Evolutionary conservation across 352 stramenopile genomes (phyloP).

Genomic region (Phytophthora tubulina): DNA sequence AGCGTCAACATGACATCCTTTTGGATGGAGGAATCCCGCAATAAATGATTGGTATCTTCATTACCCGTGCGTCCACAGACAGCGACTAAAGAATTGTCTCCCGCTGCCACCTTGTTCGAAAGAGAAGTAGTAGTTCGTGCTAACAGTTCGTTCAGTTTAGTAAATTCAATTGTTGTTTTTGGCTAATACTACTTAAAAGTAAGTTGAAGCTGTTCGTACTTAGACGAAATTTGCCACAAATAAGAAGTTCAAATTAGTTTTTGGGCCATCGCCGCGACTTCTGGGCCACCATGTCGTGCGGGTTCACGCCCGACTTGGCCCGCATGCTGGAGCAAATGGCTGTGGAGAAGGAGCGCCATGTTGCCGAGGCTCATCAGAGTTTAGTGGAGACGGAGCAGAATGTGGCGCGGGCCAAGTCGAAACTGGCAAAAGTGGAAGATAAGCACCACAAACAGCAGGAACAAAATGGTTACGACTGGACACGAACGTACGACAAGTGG

Average conservation of each 20-base stretch:
- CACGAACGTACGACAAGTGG: conserved; percentile 81
- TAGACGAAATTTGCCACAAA: conserved; percentile 2
- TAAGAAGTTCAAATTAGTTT: too few relatives aligned
- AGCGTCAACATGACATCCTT: conserved; percentile 71
- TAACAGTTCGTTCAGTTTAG: conserved; percentile 23
- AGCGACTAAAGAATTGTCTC: conserved; percentile 13
- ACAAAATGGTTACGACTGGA: conserved; percentile 75
- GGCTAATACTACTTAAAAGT: background rate
- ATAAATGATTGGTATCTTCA: background rate
- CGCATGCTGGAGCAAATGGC: conserved; percentile 75
- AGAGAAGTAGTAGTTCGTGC: background rate
- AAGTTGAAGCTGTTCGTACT: conserved; percentile 23
- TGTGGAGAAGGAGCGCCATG: conserved; percentile 66
- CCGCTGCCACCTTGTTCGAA: background rate
- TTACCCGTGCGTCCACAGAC: background rate
- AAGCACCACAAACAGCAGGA: conserved; percentile 29
- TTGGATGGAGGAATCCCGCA: conserved; percentile 48
- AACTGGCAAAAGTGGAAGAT: conserved; percentile 38
- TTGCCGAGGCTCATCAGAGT: conserved; percentile 42
- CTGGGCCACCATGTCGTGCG: conserved; percentile 61
- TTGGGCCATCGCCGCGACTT: too few relatives aligned
- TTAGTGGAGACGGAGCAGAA: conserved; percentile 52
- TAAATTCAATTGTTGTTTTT: conserved; percentile 17
- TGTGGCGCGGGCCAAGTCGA: conserved; percentile 50
- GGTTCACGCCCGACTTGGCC: conserved; percentile 71